Base-by-base conservation (phyloP, 2,329 filamentous ascomycete species). In the Hymenoscyphus linearis region DNA sequence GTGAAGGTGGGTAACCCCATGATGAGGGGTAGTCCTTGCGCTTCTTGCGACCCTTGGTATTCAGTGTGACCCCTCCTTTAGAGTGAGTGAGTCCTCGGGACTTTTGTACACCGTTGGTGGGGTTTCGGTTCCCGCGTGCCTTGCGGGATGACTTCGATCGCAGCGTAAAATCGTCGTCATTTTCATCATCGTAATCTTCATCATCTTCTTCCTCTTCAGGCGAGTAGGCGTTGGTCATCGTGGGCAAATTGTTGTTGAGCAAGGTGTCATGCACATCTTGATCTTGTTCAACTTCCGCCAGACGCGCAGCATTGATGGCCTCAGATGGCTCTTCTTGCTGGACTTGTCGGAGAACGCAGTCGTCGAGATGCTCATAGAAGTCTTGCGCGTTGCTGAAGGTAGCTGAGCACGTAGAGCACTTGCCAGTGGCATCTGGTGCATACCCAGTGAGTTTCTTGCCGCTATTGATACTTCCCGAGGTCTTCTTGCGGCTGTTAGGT, bases 301-400 rank as follows among this genome's bases (percentile, higher is more conserved):
- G 77, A 58, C 85, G 84, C 70, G 83, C 82, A 1, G 84, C 85
- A 71, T 89, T 89, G 76, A 88, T 84, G 18, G 84, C 84, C 76
- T 88, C 86, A 27, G 84, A 81, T 3, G 86, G 86, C 66, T 89
- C 86, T 73, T 88, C 85, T 73, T 88, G 85, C 73, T 89, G 86
- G 27, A 89, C 86, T 69, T 88, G 88, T 73, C 85, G 84, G 66
- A 89, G 77, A 63, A 89, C 86, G 71, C 86, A 89, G 76, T 89
- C 86, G 69, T 89, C 93, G 67, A 97, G 80, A 80, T 98, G 93
- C 78, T 98, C 93, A 74, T 98, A 97, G 77, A 97, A 97, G 72
- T 97, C 93, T 75, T 98, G 93, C 2, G 93, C 91, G 63, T 88
- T 93, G 67, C 82, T 82, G 74, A 96, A 98, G 7, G 85, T 90